Conservation (phyloP, 2,329 filamentous ascomycete species). For the Gnomoniopsis smithogilvyi region DNA sequence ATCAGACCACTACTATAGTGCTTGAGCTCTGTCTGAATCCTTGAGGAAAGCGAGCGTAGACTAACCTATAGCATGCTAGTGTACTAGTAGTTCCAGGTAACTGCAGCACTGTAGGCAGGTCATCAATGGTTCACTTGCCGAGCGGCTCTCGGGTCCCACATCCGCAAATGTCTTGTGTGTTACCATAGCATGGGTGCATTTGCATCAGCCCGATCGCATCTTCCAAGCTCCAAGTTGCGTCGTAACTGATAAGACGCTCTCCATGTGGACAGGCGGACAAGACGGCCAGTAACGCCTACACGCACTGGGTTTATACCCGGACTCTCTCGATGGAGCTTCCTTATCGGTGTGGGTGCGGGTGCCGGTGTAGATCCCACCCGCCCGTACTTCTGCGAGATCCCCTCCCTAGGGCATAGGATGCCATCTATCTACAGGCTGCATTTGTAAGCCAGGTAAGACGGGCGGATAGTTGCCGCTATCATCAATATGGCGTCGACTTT, state of each 20-base stretch:
- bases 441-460: conserved; percentile 11
- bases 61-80: too few species aligned
- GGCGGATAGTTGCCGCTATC: background rate
- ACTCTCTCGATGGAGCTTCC: conserved; percentile 4
- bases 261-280: too few species aligned
- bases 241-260: background rate
- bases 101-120: too few species aligned
- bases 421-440: background rate
- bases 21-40: too few species aligned
- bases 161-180: too few species aligned
- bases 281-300: background rate
- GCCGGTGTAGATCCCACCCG: background rate
- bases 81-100: too few species aligned
- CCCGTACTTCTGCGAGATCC: background rate
- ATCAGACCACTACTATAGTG: too few species aligned
- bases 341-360: conserved; percentile 10
- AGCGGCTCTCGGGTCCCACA: too few species aligned
- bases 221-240: background rate
- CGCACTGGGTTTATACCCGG: too few species aligned
- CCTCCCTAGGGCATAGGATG: background rate
- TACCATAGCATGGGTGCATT: too few species aligned
- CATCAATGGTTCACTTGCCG: too few species aligned
- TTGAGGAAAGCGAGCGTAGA: too few species aligned
- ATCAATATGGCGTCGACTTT: background rate
- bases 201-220: background rate